phyloP scores from a whole-genome alignment of 768 basidiomycete genomes.

The Steccherinum ochraceum region DNA sequence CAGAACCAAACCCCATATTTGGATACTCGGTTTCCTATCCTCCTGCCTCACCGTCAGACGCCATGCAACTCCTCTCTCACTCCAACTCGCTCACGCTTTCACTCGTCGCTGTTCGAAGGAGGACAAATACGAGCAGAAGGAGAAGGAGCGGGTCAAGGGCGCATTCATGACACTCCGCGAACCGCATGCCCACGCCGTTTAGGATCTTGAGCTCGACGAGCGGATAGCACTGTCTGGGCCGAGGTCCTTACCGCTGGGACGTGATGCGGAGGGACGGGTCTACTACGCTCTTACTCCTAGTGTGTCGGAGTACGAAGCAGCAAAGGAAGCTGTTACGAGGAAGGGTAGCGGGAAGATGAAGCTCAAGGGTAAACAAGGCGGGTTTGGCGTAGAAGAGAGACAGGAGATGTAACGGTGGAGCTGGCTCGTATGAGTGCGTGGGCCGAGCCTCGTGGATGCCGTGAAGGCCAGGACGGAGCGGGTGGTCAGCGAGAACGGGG shows the following conservation, averaged over 20 bases:
- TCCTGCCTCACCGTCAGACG: constrained; percentile 16
- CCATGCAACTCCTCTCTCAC: constrained; percentile 14
- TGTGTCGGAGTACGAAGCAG: constrained; percentile 46
- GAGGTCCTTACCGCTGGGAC: constrained; percentile 58
- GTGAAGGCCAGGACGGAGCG: constrained; percentile 15
- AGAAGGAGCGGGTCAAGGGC: constrained; percentile 19
- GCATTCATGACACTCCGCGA: constrained; percentile 41
- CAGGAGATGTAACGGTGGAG: constrained; percentile 53
- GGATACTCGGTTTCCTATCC: constrained; percentile 12
- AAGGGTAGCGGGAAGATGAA: constrained; percentile 27
- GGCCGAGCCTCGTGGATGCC: constrained; percentile 38
- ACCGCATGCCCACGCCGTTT: constrained; percentile 43
- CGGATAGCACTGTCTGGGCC: constrained; percentile 40
- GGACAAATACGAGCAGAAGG: constrained; percentile 29
- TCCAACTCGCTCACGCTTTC: no score
- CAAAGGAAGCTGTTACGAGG: constrained; percentile 26
- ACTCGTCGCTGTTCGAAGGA: no score
- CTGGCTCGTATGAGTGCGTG: constrained; percentile 77
- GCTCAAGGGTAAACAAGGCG: constrained; percentile 34
- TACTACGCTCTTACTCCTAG: constrained; percentile 68
- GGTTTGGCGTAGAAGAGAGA: constrained; percentile 41
- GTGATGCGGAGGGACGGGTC: constrained; percentile 55
- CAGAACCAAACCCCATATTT: constrained; percentile 3
- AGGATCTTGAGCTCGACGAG: constrained; percentile 48
- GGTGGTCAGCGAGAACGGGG: constrained; percentile 25